A percentile compares a stretch with the other conserved stretches of the same genome.
Evolutionary conservation across 805 yeast species (phyloP).

Genomic region (Candida quercuum): DNA sequence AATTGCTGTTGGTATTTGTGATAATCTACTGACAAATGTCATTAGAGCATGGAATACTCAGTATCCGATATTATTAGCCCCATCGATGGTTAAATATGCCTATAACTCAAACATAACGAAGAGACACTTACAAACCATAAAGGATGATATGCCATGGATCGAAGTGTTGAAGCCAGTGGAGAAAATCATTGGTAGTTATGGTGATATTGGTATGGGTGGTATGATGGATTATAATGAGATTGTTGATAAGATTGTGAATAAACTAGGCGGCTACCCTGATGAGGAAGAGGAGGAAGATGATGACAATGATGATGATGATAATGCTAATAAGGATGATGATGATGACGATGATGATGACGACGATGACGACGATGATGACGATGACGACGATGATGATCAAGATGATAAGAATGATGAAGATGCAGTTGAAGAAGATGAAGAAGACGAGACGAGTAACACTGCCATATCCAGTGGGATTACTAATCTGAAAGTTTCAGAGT

Average conservation of each 20-base stretch:
- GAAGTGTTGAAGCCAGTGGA: constrained; percentile 93
- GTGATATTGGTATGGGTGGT: constrained; percentile 99
- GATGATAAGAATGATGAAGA: constrained; percentile 10
- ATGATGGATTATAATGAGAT: constrained; percentile 98
- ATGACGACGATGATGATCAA: constrained; percentile 13
- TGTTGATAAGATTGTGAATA: constrained; percentile 76
- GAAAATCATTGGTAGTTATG: constrained; percentile 86
- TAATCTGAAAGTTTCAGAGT: constrained; percentile 23
- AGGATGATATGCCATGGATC: constrained; percentile 93
- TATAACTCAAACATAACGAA: constrained; percentile 87
- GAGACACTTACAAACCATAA: constrained; percentile 68
- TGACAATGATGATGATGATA: constrained; percentile 38
- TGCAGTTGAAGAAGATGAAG: constrained; percentile 13
- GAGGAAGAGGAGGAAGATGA: constrained; percentile 45
- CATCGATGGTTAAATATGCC: constrained; percentile 92
- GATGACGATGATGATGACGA: constrained; percentile 35
- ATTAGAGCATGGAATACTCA: constrained; percentile 94
- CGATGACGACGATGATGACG: constrained; percentile 31
- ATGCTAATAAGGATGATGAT: constrained; percentile 44
- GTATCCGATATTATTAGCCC: constrained; percentile 85
- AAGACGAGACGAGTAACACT: constrained; percentile 9
- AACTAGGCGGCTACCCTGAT: constrained; percentile 58
- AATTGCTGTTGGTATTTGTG: constrained; percentile 86
- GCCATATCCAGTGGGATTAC: constrained; percentile 16
- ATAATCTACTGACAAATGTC: constrained; percentile 84